These are phyloP conservation scores for Penicillium verrucosum DNA, from an alignment of 2,329 filamentous ascomycete genomes.

Conservation along the genomic window DNA sequence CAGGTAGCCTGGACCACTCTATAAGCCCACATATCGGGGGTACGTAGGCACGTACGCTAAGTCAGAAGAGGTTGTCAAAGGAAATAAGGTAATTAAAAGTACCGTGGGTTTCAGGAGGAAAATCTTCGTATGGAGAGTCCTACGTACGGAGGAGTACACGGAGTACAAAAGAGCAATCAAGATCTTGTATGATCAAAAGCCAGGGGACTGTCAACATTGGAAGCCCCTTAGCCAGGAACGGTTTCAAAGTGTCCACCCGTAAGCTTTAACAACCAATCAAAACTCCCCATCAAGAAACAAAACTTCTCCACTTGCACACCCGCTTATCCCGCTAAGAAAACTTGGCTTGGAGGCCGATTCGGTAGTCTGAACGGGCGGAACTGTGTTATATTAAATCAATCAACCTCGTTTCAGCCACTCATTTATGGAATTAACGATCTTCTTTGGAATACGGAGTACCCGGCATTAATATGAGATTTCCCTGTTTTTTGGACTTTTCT, in stretches of 20 bases:
- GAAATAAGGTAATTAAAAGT: neutral
- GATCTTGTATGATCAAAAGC: conserved; percentile 3
- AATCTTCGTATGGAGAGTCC: neutral
- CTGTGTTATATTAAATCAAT: conserved; percentile 17
- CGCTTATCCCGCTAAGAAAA: conserved; percentile 18
- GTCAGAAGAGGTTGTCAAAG: neutral
- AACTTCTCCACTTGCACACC: neutral
- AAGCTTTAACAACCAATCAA: conserved; percentile 14
- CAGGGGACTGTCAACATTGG: neutral
- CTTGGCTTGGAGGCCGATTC: conserved; percentile 21
- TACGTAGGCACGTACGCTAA: neutral
- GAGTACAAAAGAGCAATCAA: neutral
- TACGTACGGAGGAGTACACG: no score
- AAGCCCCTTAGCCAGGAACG: conserved; percentile 1
- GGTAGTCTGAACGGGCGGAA: conserved; percentile 3
- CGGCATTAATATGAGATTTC: neutral
- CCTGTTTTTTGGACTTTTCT: neutral
- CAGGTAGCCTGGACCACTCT: neutral
- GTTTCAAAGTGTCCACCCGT: conserved; percentile 10
- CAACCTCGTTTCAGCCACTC: conserved; percentile 15
- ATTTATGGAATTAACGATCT: neutral
- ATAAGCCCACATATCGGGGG: neutral
- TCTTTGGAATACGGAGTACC: neutral
- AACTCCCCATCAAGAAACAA: neutral
- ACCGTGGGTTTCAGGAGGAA: neutral